Conservation (phyloP, 83 land plant species). For the Thuja plicata region DNA sequence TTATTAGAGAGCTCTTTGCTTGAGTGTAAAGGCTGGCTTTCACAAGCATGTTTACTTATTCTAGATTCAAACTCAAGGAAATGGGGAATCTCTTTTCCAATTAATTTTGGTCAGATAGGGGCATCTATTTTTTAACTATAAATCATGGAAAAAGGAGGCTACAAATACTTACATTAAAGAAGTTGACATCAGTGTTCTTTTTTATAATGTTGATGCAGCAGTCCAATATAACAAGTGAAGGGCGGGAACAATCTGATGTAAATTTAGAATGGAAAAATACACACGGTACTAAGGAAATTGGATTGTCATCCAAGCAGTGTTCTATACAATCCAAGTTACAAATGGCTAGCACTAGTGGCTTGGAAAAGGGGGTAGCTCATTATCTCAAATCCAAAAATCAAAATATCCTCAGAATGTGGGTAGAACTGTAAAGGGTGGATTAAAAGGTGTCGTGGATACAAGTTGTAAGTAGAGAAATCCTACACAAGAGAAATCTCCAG, state of each 20-base stretch:
- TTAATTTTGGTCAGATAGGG: conserved; percentile 28
- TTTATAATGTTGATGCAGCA: not conserved
- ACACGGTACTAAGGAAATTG: not conserved
- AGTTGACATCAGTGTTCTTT: too few relatives aligned
- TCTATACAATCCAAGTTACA: not conserved
- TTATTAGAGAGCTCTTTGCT: conserved; percentile 26
- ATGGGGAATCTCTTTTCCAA: conserved; percentile 29
- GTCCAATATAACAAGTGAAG: not conserved
- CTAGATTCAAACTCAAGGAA: conserved; percentile 2
- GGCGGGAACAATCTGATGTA: not conserved
- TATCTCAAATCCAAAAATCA: not conserved
- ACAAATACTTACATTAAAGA: too few relatives aligned
- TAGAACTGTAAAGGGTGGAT: not conserved
- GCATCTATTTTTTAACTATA: conserved; percentile 38
- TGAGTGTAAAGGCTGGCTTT: conserved; percentile 41
- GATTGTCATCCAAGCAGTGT: not conserved
- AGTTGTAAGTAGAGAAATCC: conserved; percentile 1
- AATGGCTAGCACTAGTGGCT: not conserved
- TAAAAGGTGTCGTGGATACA: not conserved
- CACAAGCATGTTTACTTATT: conserved; percentile 26
- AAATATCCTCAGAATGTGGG: not conserved
- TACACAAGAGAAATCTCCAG: not conserved
- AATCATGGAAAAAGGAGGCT: conserved; percentile 48
- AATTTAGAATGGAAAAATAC: not conserved
- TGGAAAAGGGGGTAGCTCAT: not conserved